Percentiles rank a stretch among this genome's conserved stretches.
phyloP scores from a whole-genome alignment of 2,329 filamentous ascomycete species.

The Xylaria sp. region DNA sequence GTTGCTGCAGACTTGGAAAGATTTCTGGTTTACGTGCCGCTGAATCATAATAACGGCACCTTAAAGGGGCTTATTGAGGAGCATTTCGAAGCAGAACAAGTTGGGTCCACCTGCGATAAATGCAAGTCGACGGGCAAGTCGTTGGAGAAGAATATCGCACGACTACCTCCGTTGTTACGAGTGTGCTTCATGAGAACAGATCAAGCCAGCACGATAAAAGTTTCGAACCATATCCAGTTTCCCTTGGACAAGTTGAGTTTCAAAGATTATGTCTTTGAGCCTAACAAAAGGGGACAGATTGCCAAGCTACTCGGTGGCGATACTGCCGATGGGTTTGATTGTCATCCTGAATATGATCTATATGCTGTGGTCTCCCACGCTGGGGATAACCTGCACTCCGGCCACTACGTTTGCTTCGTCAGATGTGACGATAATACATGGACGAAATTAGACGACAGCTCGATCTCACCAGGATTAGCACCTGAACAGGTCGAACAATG shows the following conservation, averaged over 20 bases:
- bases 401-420: constrained; percentile 83
- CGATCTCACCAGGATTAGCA: background rate
- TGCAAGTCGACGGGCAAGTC: constrained; percentile 26
- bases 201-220: constrained; percentile 63
- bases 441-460: constrained; percentile 60
- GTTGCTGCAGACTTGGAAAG: constrained; percentile 19
- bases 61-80: constrained; percentile 8
- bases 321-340: constrained; percentile 54
- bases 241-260: constrained; percentile 76
- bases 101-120: constrained; percentile 29
- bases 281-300: constrained; percentile 33
- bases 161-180: constrained; percentile 73
- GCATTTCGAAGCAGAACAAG: constrained; percentile 9
- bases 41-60: constrained; percentile 3
- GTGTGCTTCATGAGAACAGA: constrained; percentile 64
- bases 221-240: constrained; percentile 77
- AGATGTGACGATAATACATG: constrained; percentile 63
- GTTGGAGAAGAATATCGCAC: constrained; percentile 22
- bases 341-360: constrained; percentile 76
- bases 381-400: constrained; percentile 73
- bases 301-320: constrained; percentile 49
- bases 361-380: constrained; percentile 86
- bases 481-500: rapidly evolving
- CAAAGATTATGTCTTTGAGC: constrained; percentile 50
- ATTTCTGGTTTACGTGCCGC: constrained; percentile 24